Base-by-base conservation (phyloP, 306 rosid species). In the Medicago arabica region DNA sequence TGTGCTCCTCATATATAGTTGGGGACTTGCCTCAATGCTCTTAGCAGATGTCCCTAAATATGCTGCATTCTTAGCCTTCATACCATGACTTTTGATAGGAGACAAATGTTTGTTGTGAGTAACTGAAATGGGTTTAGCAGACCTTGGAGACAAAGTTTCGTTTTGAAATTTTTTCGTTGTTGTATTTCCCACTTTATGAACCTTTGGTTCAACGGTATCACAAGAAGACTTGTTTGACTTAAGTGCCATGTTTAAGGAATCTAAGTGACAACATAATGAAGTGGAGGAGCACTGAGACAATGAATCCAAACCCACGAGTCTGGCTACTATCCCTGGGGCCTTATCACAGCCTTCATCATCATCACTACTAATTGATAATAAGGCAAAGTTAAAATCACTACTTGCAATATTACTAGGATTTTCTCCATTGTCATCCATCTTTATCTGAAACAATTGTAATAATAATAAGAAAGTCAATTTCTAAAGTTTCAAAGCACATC, bases 261-360 rank as follows among this genome's bases (percentile, higher is more conserved):
- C 91, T 72, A 23, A 23, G 28, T 23, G 28, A 23, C 28, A 23
- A 23, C 28, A 23, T 23, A 23, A 23, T 23, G 28, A 23, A 28
- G 31, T 28, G 31, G 31, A 28, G 4, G 31, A 28, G 31, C 31
- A 34, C 7, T 34, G 38, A 34, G 38, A 0, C 3, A 34, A 34
- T 34, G 92, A 84, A 75, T 94, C 93, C 86, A 94, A 83, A 69
- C 97, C 98, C 98, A 94, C 91, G 58, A 94, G 88, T 78, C 90
- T 87, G 1, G 98, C 98, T 44, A 94, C 97, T 61, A 84, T 55
- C 7, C 98, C 85, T 1, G 91, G 89, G 68, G 86, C 87, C 84
- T 85, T 89, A 68, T 59, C 90, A 74, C 83, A 78, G 61, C 83
- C 92, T 76, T 91, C 94, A 74, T 88, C 92, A 82, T 89, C 94